Percentiles rank a stretch among this genome's conserved stretches.
These are phyloP conservation scores for Pharus latifolius DNA, from an alignment of 176 grass and related monocot species.

Conservation along the genomic window DNA sequence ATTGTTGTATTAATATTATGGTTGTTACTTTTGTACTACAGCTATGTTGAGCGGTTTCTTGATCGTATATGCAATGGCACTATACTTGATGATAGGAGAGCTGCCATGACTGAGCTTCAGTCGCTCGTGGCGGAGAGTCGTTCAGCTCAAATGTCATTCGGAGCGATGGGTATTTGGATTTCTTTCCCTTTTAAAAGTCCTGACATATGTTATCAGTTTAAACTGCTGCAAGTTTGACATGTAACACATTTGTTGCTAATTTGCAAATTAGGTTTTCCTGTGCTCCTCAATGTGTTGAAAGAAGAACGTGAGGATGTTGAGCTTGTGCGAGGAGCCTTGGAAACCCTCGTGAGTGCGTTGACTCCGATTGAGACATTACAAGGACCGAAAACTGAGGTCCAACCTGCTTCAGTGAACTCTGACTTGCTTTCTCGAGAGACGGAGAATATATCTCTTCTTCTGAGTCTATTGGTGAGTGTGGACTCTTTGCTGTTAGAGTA, in stretches of 20 bases:
- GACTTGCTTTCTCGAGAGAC: constrained; percentile 90
- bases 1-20: background rate
- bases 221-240: background rate
- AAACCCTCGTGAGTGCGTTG: constrained; percentile 74
- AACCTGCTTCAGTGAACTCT: constrained; percentile 80
- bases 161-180: constrained; percentile 43
- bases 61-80: constrained; percentile 49
- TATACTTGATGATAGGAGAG: constrained; percentile 35
- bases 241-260: background rate
- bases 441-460: constrained; percentile 84
- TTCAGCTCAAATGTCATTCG: constrained; percentile 54
- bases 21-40: background rate
- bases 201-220: background rate
- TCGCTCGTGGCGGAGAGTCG: constrained; percentile 51
- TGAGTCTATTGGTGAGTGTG: constrained; percentile 75
- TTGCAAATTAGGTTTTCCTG: constrained; percentile 69
- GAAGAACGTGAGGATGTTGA: constrained; percentile 94
- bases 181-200: background rate
- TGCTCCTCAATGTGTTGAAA: constrained; percentile 82
- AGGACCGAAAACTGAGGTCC: constrained; percentile 69
- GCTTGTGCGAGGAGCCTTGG: constrained; percentile 73
- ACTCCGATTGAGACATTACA: constrained; percentile 65
- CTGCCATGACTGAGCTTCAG: constrained; percentile 44
- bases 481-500: background rate
- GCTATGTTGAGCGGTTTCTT: constrained; percentile 39